A percentile compares a stretch with the other conserved stretches of the same genome.
Conservation (phyloP, 345 rosid genomes). For the Viola odorata region DNA sequence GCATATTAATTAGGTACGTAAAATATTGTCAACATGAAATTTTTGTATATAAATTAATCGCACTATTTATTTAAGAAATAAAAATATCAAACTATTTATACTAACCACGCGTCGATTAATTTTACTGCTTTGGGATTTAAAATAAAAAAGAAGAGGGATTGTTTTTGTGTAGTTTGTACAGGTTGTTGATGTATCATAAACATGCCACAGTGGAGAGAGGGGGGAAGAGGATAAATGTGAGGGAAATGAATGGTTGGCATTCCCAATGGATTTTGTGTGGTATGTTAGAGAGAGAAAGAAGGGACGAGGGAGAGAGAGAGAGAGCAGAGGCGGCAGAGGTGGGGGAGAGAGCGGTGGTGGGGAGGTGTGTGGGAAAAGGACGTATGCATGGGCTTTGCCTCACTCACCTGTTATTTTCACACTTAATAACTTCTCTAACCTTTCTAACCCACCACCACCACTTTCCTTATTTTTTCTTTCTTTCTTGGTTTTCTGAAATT, state of each 20-base stretch:
- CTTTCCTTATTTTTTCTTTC: not conserved
- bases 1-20: too few species aligned
- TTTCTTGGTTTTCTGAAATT: not conserved
- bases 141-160: too few species aligned
- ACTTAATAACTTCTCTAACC: slow-evolving; percentile 54
- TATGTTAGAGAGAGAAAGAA: not conserved
- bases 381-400: slow-evolving; percentile 92
- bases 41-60: not conserved
- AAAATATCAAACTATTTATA: too few species aligned
- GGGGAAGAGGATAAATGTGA: not conserved
- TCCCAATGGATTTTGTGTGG: slow-evolving; percentile 10
- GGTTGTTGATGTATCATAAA: slow-evolving; percentile 11
- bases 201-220: slow-evolving; percentile 11
- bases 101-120: too few species aligned
- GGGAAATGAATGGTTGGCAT: slow-evolving; percentile 24
- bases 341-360: slow-evolving; percentile 42
- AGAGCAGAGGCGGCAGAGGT: slow-evolving; percentile 75
- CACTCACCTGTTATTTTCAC: slow-evolving; percentile 93
- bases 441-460: slow-evolving; percentile 16
- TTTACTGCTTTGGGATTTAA: too few species aligned
- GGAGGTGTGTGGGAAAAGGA: slow-evolving; percentile 62
- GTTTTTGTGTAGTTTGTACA: slow-evolving; percentile 6
- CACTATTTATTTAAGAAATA: too few species aligned
- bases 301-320: slow-evolving; percentile 32
- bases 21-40: not conserved